A percentile compares a stretch with the other conserved stretches of the same genome.
phyloP scores from a whole-genome alignment of 306 rosid genomes.

The Trifolium fragiferum region DNA sequence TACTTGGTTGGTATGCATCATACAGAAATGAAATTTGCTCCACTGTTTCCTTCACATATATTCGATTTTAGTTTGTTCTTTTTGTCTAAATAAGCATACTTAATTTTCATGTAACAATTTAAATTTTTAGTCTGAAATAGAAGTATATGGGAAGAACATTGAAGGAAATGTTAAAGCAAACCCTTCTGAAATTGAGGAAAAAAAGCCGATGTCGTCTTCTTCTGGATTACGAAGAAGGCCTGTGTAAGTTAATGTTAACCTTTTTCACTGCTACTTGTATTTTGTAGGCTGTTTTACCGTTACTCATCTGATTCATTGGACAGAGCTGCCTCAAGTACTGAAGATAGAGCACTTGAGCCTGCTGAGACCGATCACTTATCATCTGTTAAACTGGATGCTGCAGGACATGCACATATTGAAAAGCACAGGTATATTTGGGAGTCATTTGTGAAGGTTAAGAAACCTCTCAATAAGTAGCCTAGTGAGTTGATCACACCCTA shows the following conservation, averaged over 20 bases:
- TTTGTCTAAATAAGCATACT: neutral
- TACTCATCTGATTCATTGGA: slow-evolving; percentile 43
- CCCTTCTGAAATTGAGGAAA: slow-evolving; percentile 53
- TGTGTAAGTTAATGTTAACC: slow-evolving; percentile 55
- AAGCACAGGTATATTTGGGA: slow-evolving; percentile 75
- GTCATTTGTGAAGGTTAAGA: too few relatives aligned
- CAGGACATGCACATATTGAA: slow-evolving; percentile 70
- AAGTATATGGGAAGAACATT: slow-evolving; percentile 51
- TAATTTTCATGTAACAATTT: slow-evolving; percentile 37
- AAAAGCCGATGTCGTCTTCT: slow-evolving; percentile 49
- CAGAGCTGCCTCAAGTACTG: slow-evolving; percentile 59
- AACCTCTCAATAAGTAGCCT: too few relatives aligned
- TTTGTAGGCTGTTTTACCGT: slow-evolving; percentile 38
- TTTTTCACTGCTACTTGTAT: slow-evolving; percentile 21
- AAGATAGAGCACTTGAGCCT: slow-evolving; percentile 59
- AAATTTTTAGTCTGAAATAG: slow-evolving; percentile 53
- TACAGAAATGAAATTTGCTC: slow-evolving; percentile 1
- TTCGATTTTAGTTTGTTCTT: neutral
- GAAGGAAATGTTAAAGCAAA: slow-evolving; percentile 50
- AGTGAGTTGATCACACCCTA: too few relatives aligned
- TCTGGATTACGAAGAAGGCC: slow-evolving; percentile 79
- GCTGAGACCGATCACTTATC: slow-evolving; percentile 51
- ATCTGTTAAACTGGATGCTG: slow-evolving; percentile 78
- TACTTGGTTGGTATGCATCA: slow-evolving; percentile 25
- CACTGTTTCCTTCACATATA: neutral